Evolutionary conservation across 306 rosid species (phyloP).

Genomic region (Acacia melanoxylon): DNA sequence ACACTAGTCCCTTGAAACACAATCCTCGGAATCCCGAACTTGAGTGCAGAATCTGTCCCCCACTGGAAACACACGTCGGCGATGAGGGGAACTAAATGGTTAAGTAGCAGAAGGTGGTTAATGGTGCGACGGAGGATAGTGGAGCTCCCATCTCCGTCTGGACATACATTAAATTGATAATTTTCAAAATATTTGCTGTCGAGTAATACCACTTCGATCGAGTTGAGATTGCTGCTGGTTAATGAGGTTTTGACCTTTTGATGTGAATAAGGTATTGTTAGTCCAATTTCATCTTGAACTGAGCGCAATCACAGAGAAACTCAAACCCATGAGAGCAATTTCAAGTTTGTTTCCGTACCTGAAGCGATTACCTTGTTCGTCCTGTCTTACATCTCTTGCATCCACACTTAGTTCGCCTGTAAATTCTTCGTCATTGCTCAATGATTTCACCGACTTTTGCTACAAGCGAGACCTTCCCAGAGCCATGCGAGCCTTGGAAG

Average conservation of each 20-base stretch:
- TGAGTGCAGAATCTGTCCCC: no score
- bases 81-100: no score
- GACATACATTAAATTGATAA: no score
- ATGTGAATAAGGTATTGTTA: neutral
- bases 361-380: conserved; percentile 33
- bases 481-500: conserved; percentile 71
- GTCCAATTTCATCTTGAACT: neutral
- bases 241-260: neutral
- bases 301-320: neutral
- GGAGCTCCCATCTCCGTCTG: neutral
- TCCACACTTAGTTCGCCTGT: conserved; percentile 24
- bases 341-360: conserved; percentile 32
- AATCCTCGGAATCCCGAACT: no score
- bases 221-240: neutral
- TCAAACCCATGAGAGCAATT: conserved; percentile 39
- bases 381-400: conserved; percentile 26
- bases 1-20: no score
- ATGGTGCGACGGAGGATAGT: no score
- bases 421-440: conserved; percentile 44
- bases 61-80: no score
- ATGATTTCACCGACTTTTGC: conserved; percentile 51
- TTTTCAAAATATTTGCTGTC: neutral
- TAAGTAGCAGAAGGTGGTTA: no score
- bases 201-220: neutral
- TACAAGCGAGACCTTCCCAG: conserved; percentile 63